These are phyloP conservation scores for Jaapia argillacea DNA, from an alignment of 768 basidiomycete species.

Conservation along the genomic window DNA sequence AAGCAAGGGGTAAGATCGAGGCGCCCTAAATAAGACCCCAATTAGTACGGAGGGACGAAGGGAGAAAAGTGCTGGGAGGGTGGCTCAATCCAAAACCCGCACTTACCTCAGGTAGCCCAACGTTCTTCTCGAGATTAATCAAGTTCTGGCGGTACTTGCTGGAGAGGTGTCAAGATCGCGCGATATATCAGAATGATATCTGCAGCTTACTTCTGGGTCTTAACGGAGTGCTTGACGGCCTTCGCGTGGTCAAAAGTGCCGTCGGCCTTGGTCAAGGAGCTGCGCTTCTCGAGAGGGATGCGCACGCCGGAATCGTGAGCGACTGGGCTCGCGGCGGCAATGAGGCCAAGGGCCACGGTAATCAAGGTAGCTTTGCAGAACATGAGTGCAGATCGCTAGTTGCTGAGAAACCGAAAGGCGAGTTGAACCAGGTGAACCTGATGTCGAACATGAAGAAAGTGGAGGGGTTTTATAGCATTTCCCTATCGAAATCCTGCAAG, in stretches of 20 bases:
- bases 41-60: too few species aligned
- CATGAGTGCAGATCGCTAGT: constrained; percentile 5
- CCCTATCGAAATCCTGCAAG: too few species aligned
- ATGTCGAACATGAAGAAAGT: too few species aligned
- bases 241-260: constrained; percentile 11
- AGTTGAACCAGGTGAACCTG: too few species aligned
- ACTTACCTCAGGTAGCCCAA: too few species aligned
- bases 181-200: background rate
- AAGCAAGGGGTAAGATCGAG: constrained; percentile 8
- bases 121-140: constrained; percentile 5
- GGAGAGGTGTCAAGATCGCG: too few species aligned
- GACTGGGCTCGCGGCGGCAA: constrained; percentile 10
- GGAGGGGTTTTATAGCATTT: too few species aligned
- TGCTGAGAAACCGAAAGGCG: background rate
- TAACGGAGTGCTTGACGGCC: constrained; percentile 6
- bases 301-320: constrained; percentile 5
- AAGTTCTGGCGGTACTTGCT: constrained; percentile 16
- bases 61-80: too few species aligned
- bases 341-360: constrained; percentile 12
- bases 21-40: constrained; percentile 8
- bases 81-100: too few species aligned
- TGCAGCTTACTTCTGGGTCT: constrained; percentile 10
- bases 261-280: constrained; percentile 9
- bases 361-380: constrained; percentile 13
- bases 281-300: constrained; percentile 10